These are phyloP conservation scores for Amanita pallidorosea DNA, from an alignment of 768 basidiomycete genomes.

Conservation along the genomic window DNA sequence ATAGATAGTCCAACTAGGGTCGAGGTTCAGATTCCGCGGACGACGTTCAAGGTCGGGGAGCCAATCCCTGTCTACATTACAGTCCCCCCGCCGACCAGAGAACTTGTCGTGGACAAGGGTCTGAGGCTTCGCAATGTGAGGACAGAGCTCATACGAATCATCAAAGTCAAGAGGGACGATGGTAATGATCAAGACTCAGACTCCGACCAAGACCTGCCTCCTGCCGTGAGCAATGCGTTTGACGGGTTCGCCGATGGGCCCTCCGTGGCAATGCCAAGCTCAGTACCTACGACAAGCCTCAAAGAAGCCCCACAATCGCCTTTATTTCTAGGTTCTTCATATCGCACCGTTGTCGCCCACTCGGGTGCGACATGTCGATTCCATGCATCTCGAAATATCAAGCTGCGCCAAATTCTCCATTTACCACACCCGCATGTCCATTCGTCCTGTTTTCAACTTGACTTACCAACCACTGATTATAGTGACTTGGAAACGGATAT, in stretches of 20 bases:
- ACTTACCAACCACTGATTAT: constrained; percentile 31
- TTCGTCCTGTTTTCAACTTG: constrained; percentile 33
- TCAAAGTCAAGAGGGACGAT: constrained; percentile 41
- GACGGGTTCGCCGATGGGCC: constrained; percentile 6
- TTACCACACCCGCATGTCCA: constrained; percentile 40
- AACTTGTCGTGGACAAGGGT: constrained; percentile 59
- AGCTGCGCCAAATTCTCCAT: constrained; percentile 74
- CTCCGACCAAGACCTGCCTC: constrained; percentile 16
- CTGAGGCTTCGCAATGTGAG: constrained; percentile 72
- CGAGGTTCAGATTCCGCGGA: constrained; percentile 61
- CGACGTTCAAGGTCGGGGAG: constrained; percentile 63
- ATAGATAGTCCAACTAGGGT: constrained; percentile 57
- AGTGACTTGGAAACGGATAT: constrained; percentile 43
- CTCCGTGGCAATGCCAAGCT: constrained; percentile 8
- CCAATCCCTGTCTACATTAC: constrained; percentile 72
- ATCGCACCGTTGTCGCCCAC: constrained; percentile 54
- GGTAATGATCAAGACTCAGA: constrained; percentile 28
- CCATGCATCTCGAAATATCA: constrained; percentile 64
- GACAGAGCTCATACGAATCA: constrained; percentile 62
- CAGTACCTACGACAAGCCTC: constrained; percentile 18
- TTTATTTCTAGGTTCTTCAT: constrained; percentile 28
- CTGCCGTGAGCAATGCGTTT: constrained; percentile 9
- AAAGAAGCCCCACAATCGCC: constrained; percentile 30
- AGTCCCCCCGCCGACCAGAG: constrained; percentile 61
- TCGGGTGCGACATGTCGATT: constrained; percentile 92